Evolutionary conservation across 2,329 filamentous ascomycete species (phyloP).

Genomic region (Fusarium phyllophilum): DNA sequence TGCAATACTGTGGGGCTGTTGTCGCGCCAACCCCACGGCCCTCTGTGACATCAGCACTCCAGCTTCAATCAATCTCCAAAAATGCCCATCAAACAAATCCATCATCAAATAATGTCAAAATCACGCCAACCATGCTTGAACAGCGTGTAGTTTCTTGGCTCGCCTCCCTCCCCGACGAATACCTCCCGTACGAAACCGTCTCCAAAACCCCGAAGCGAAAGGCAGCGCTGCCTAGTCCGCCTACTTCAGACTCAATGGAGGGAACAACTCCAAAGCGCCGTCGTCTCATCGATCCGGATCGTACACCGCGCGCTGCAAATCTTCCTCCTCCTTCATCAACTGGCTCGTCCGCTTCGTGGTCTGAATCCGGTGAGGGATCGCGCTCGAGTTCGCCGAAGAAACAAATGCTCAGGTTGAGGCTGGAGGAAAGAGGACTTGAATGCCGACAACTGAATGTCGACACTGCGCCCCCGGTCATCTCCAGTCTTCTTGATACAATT

Average conservation of each 20-base stretch:
- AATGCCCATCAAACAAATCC: neutral
- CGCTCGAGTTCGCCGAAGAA: slow-evolving; percentile 30
- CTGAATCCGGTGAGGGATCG: slow-evolving; percentile 9
- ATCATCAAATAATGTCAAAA: neutral
- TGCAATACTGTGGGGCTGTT: neutral
- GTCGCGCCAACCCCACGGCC: neutral
- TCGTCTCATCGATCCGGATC: neutral
- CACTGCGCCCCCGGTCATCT: neutral
- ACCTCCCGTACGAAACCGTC: neutral
- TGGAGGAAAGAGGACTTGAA: slow-evolving; percentile 21
- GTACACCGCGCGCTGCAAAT: neutral
- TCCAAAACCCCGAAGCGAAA: neutral
- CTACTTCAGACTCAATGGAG: neutral
- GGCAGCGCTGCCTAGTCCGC: neutral
- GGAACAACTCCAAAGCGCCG: neutral
- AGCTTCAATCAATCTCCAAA: neutral
- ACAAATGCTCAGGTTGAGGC: slow-evolving; percentile 19
- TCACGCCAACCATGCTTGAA: neutral
- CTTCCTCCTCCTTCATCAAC: neutral
- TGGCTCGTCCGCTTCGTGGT: slow-evolving; percentile 6
- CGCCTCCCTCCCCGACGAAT: slow-evolving; percentile 3
- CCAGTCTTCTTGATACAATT: slow-evolving; percentile 11
- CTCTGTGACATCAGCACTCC: slow-evolving; percentile 4
- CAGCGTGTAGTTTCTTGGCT: slow-evolving; percentile 1
- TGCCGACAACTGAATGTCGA: slow-evolving; percentile 2